Evolutionary conservation across 148 eudicot species (phyloP), one percentile per base, ranked within the genome.

Genomic region (Polygonum aviculare): DNA sequence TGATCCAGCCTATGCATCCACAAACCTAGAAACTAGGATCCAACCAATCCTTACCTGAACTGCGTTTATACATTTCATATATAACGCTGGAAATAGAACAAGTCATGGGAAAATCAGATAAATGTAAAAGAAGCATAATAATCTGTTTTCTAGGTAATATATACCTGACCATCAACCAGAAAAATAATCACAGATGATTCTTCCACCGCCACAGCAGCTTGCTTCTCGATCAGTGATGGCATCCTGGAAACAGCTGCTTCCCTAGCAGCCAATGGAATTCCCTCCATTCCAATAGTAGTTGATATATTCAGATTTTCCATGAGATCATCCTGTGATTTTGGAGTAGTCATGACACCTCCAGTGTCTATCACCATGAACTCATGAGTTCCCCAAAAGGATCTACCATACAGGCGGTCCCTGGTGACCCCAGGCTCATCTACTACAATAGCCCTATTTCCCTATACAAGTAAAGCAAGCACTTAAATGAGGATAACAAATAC

Each of bases 341-440:
- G 85, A 48, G 87, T 79, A 60, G 88, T 86, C 71, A 95, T 80
- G 74, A 95, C 97, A 31, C 99, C 99, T 77, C 99, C 99, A 18
- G 99, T 95, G 75, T 95, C 99, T 38, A 93, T 77, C 72, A 89
- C 97, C 90, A 95, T 85, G 85, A 95, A 95, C 75, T 95, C 99
- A 77, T 83, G 38, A 33, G 79, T 86, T 47, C 99, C 99, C 97
- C 97, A 95, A 77, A 81, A 90, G 49, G 97, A 84, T 84, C 99
- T 92, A 77, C 97, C 99, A 79, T 95, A 95, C 57, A 95, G 78
- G 41, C 98, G 94, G 76, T 95, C 98, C 86, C 98, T 88, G 10
- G 97, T 95, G 71, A 95, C 98, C 72, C 98, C 98, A 70, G 97
- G 99, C 85, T 95, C 99, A 79, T 95, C 96, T 57, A 95, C 99